Percentiles rank a stretch among this genome's conserved stretches.
These are phyloP conservation scores for Podaxis sp. DNA, from an alignment of 768 basidiomycete species.

Conservation along the genomic window DNA sequence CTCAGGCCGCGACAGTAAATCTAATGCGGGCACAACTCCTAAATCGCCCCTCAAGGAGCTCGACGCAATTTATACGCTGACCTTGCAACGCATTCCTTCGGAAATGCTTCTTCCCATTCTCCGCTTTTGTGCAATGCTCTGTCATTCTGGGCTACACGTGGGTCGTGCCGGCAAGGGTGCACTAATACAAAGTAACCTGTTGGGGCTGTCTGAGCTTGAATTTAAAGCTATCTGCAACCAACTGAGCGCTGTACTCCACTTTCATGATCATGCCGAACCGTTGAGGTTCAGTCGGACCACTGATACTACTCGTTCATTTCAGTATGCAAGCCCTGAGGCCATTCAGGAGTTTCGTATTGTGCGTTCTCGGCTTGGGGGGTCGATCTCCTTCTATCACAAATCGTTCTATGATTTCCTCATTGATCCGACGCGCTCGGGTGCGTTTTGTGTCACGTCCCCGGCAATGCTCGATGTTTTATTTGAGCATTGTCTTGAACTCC, in stretches of 20 bases:
- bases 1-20: not conserved
- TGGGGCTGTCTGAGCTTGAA: not conserved
- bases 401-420: not conserved
- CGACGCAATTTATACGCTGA: conserved; percentile 17
- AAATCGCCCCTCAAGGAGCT: conserved; percentile 10
- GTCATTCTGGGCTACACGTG: not conserved
- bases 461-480: not conserved
- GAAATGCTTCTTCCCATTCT: conserved; percentile 33
- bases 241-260: not conserved
- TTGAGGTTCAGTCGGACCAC: too few relatives aligned
- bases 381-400: not conserved
- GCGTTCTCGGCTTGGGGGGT: not conserved
- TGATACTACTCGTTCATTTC: not conserved
- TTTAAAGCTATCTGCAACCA: not conserved
- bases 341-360: not conserved
- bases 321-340: not conserved
- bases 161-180: not conserved
- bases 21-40: not conserved
- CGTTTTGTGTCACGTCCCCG: not conserved
- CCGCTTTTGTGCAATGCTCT: conserved; percentile 20
- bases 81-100: conserved; percentile 16
- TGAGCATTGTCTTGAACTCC: not conserved
- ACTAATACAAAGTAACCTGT: not conserved
- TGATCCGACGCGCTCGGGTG: not conserved
- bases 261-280: not conserved